phyloP scores from a whole-genome alignment of 2,329 filamentous ascomycete genomes.

The Trichoderma sp. region DNA sequence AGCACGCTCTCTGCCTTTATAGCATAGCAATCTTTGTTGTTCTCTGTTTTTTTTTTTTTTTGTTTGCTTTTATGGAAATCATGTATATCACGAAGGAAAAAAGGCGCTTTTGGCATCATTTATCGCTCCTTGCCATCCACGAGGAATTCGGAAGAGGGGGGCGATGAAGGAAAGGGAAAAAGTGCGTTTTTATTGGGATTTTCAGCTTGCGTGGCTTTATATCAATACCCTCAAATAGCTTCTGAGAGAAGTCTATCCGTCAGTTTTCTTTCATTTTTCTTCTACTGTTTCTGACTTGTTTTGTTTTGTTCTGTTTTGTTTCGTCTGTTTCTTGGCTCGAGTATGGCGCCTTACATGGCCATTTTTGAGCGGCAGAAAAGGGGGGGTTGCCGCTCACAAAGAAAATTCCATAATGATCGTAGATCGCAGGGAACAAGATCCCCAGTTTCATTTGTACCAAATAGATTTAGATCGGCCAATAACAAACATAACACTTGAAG shows the following conservation, averaged over 20 bases:
- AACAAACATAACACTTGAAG: background rate
- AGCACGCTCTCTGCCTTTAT: background rate
- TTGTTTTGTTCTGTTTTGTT: background rate
- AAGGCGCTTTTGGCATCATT: background rate
- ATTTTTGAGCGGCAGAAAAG: background rate
- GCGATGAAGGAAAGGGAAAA: constrained; percentile 1
- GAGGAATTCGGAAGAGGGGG: background rate
- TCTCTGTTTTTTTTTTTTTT: background rate
- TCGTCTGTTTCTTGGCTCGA: background rate
- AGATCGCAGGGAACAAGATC: background rate
- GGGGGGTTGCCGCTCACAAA: background rate
- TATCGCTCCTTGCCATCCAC: background rate
- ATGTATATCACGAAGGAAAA: background rate
- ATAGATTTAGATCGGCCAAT: background rate
- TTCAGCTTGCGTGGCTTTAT: background rate
- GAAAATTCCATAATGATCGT: background rate
- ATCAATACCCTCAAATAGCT: constrained; percentile 6
- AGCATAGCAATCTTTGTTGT: background rate
- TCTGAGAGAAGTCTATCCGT: background rate
- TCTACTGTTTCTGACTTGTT: background rate
- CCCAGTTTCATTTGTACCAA: background rate
- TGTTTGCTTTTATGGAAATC: background rate
- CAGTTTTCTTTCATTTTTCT: background rate
- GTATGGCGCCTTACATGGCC: background rate
- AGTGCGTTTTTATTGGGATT: constrained; percentile 1